phyloP scores from a whole-genome alignment of 805 yeast genomes.

The Saturnispora galanensis region DNA sequence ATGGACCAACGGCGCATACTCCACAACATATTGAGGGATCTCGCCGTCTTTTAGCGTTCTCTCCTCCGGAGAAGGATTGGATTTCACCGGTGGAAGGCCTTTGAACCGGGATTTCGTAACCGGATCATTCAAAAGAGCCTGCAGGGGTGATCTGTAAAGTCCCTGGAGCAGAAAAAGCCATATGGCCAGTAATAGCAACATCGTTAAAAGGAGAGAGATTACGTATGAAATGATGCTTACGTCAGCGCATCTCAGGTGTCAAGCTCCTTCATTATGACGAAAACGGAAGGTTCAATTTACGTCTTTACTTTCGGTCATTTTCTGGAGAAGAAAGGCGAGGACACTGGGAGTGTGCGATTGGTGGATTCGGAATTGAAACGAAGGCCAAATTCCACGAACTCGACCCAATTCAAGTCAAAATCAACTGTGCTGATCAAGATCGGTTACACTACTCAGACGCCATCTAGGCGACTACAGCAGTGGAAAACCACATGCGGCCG shows the following conservation, averaged over 20 bases:
- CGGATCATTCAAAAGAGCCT: neutral
- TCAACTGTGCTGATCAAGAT: constrained; percentile 37
- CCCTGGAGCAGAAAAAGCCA: neutral
- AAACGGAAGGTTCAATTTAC: constrained; percentile 35
- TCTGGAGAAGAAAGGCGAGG: constrained; percentile 19
- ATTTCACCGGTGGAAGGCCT: constrained; percentile 29
- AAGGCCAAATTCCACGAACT: constrained; percentile 17
- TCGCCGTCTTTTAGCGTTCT: constrained; percentile 40
- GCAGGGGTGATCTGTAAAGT: neutral
- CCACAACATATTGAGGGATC: constrained; percentile 53
- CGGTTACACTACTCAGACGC: constrained; percentile 44
- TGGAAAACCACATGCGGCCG: constrained; percentile 47
- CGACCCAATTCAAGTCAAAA: constrained; percentile 30
- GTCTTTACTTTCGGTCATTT: constrained; percentile 39
- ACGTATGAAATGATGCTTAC: neutral
- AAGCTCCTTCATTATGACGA: neutral
- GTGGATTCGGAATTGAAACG: constrained; percentile 19
- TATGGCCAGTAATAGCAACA: neutral
- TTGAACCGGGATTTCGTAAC: constrained; percentile 11
- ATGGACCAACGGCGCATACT: constrained; percentile 70
- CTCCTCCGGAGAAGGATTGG: constrained; percentile 26
- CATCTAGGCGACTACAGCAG: constrained; percentile 33
- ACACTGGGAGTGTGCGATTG: constrained; percentile 31
- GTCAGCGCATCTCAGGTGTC: neutral
- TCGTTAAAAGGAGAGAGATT: neutral